Evolutionary conservation across 768 basidiomycete species (phyloP).

Genomic region (Calvatia gigantea): DNA sequence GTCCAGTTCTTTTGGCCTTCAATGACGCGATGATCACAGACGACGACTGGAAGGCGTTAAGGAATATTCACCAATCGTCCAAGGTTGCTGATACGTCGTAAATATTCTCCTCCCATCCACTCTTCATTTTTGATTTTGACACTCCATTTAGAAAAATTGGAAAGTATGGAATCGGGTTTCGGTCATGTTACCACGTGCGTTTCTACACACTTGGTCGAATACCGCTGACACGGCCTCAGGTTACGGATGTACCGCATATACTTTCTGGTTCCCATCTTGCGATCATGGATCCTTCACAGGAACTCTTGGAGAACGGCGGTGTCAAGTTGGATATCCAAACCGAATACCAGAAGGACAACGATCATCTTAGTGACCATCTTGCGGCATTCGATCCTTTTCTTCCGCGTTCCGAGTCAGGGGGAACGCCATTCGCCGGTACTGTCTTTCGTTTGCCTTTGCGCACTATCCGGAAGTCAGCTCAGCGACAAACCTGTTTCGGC

Average conservation of each 20-base stretch:
- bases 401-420: conserved; percentile 13
- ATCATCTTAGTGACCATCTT: conserved; percentile 34
- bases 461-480: conserved; percentile 25
- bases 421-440: conserved; percentile 32
- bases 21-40: conserved; percentile 32
- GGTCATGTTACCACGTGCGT: conserved; percentile 25
- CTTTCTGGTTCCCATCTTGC: conserved; percentile 36
- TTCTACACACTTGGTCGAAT: not conserved
- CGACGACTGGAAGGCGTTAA: conserved; percentile 35
- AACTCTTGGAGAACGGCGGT: conserved; percentile 25
- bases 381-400: conserved; percentile 27
- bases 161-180: conserved; percentile 24
- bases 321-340: conserved; percentile 25
- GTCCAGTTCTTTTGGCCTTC: conserved; percentile 34
- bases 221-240: conserved; percentile 22
- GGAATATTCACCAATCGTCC: conserved; percentile 31
- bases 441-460: conserved; percentile 48
- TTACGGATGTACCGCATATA: conserved; percentile 48
- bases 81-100: conserved; percentile 21
- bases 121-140: not conserved
- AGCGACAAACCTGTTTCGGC: conserved; percentile 28
- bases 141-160: conserved; percentile 20
- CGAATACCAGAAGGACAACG: conserved; percentile 18
- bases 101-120: not conserved
- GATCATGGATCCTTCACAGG: conserved; percentile 40